Percentiles rank a stretch among this genome's conserved stretches.
These are phyloP conservation scores for Metschnikowia anglica DNA, from an alignment of 805 yeast species.

Conservation along the genomic window DNA sequence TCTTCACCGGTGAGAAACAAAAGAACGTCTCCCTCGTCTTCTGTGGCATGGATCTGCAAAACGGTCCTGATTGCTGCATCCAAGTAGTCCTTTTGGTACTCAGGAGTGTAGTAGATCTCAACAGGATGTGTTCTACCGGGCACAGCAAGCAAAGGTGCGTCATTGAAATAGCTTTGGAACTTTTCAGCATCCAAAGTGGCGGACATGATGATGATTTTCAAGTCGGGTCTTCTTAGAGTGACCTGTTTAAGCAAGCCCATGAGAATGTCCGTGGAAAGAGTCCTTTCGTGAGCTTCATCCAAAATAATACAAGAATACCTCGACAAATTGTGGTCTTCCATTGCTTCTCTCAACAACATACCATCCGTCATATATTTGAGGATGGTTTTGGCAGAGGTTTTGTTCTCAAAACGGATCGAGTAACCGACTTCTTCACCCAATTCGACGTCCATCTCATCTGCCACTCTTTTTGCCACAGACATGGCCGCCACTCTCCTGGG, in stretches of 20 bases:
- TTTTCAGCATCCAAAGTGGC: slow-evolving; percentile 97
- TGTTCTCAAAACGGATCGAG: slow-evolving; percentile 90
- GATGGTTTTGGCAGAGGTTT: slow-evolving; percentile 74
- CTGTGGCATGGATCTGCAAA: slow-evolving; percentile 94
- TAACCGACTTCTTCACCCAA: slow-evolving; percentile 96
- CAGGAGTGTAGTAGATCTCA: slow-evolving; percentile 95
- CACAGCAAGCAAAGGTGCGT: slow-evolving; percentile 92
- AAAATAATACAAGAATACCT: slow-evolving; percentile 86
- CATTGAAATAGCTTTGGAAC: slow-evolving; percentile 83
- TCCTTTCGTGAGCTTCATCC: slow-evolving; percentile 98
- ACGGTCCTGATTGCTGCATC: slow-evolving; percentile 96
- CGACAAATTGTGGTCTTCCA: slow-evolving; percentile 85
- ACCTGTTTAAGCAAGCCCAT: slow-evolving; percentile 93
- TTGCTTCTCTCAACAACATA: slow-evolving; percentile 94
- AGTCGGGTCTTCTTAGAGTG: slow-evolving; percentile 74
- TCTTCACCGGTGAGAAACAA: slow-evolving; percentile 94
- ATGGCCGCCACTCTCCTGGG: slow-evolving; percentile 99
- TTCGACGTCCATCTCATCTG: slow-evolving; percentile 93
- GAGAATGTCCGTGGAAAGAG: slow-evolving; percentile 91
- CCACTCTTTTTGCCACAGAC: slow-evolving; percentile 97
- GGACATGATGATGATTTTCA: slow-evolving; percentile 93
- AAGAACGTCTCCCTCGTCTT: slow-evolving; percentile 86
- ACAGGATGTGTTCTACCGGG: slow-evolving; percentile 99
- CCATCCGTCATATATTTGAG: slow-evolving; percentile 98
- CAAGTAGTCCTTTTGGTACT: slow-evolving; percentile 89